Evolutionary conservation across 257 asterid species (phyloP).

Genomic region (Rhazya stricta): DNA sequence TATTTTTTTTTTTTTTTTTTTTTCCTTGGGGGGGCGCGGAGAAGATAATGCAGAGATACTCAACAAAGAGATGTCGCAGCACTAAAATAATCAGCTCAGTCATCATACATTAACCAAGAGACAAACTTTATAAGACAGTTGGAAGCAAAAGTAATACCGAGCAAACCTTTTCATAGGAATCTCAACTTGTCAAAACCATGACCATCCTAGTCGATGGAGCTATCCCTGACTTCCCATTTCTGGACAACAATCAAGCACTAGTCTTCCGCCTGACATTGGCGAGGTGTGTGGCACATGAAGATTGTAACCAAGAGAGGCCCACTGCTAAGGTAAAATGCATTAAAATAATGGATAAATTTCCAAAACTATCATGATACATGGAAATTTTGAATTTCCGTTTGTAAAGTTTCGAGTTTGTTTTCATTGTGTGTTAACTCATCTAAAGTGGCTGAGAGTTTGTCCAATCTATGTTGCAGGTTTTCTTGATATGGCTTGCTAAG

Average conservation of each 20-base stretch:
- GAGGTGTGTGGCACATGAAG: not conserved
- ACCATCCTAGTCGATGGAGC: not conserved
- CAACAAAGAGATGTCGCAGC: too few relatives aligned
- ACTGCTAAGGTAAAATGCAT: not conserved
- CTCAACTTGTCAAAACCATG: not conserved
- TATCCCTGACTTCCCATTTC: not conserved
- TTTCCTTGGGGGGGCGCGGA: too few relatives aligned
- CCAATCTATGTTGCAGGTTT: constrained; percentile 46
- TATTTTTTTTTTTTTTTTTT: too few relatives aligned
- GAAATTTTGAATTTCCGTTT: constrained; percentile 69
- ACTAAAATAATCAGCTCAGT: not conserved
- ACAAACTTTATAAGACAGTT: constrained; percentile 2
- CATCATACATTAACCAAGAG: not conserved
- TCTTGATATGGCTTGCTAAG: constrained; percentile 65
- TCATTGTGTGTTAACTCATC: constrained; percentile 50
- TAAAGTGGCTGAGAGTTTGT: constrained; percentile 43
- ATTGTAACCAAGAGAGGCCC: not conserved
- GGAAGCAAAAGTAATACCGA: not conserved
- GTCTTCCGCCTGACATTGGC: too few relatives aligned
- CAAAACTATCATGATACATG: constrained; percentile 30
- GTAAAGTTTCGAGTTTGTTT: constrained; percentile 48
- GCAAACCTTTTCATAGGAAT: constrained; percentile 10
- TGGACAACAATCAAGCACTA: not conserved
- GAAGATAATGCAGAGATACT: too few relatives aligned
- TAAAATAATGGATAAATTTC: not conserved